Evolutionary conservation across 345 rosid genomes (phyloP), one percentile per base, ranked within the genome.

Genomic region (Linum trigynum): DNA sequence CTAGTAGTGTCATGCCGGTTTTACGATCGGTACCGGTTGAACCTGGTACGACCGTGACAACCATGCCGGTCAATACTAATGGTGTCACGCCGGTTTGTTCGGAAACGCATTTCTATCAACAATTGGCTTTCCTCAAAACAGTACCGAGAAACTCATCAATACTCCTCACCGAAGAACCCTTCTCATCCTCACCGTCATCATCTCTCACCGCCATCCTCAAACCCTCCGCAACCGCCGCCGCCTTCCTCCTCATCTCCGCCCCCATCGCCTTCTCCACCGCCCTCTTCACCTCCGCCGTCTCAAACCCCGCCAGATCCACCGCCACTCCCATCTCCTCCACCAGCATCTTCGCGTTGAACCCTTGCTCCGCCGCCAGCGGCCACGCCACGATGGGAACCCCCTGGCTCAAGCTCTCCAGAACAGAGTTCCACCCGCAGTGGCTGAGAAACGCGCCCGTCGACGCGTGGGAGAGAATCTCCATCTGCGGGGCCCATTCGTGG

Each of bases 361-460:
- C 64, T 63, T 81, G 84, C 68, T 85, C 85, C 0, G 39, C 90
- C 0, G 84, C 85, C 73, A 81, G 69, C 0, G 85, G 85, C 89
- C 89, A 85, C 5, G 82, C 86, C 3, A 85, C 80, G 1, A 79
- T 72, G 0, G 83, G 83, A 53, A 82, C 78, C 0, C 85, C 85
- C 65, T 80, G 80, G 59, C 83, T 82, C 36, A 82, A 77, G 74
- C 86, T 80, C 69, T 85, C 89, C 78, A 76, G 1, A 7, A 70
- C 71, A 0, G 84, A 82, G 67, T 85, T 85, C 89, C 89, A 82
- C 5, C 86, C 86, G 15, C 86, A 82, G 43, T 82, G 82, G 67
- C 82, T 82, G 7, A 82, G 32, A 65, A 85, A 82, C 10, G 76
- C 81, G 36, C 84, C 79, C 0, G 78, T 82, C 0, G 86, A 79